A percentile compares a stretch with the other conserved stretches of the same genome.
These are phyloP conservation scores for Verticillium klebahnii DNA, from an alignment of 2,329 filamentous ascomycete genomes.

Conservation along the genomic window DNA sequence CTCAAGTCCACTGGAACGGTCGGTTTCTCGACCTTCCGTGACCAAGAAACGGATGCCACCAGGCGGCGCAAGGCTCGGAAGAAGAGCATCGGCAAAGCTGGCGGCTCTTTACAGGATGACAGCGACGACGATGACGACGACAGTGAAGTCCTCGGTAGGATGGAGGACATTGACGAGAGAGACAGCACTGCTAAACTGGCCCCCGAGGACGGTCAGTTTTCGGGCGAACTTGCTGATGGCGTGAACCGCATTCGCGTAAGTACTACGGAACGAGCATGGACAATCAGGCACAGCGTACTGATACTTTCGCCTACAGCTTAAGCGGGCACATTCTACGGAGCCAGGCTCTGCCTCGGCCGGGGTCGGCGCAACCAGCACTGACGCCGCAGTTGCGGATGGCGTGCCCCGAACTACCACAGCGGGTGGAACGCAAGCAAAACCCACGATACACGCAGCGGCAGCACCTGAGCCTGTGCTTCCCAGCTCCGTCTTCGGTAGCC, in stretches of 20 bases:
- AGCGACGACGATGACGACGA: constrained; percentile 72
- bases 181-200: constrained; percentile 55
- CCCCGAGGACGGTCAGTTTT: constrained; percentile 67
- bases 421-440: neutral
- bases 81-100: constrained; percentile 56
- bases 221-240: constrained; percentile 73
- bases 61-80: constrained; percentile 57
- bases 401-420: neutral
- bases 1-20: constrained; percentile 84
- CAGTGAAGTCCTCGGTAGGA: constrained; percentile 56
- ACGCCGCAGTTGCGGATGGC: neutral
- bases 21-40: constrained; percentile 85
- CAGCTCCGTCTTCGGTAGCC: constrained; percentile 10
- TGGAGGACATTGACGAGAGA: constrained; percentile 61
- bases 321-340: constrained; percentile 74
- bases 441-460: neutral
- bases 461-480: neutral
- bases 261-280: constrained; percentile 3
- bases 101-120: constrained; percentile 51
- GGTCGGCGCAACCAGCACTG: constrained; percentile 31
- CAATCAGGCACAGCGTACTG: neutral
- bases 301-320: constrained; percentile 50
- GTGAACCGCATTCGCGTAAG: constrained; percentile 77
- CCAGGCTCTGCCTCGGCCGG: constrained; percentile 25
- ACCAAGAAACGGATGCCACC: constrained; percentile 52